Base-by-base conservation (phyloP, 306 rosid genomes). In the Fragaria ananassa region DNA sequence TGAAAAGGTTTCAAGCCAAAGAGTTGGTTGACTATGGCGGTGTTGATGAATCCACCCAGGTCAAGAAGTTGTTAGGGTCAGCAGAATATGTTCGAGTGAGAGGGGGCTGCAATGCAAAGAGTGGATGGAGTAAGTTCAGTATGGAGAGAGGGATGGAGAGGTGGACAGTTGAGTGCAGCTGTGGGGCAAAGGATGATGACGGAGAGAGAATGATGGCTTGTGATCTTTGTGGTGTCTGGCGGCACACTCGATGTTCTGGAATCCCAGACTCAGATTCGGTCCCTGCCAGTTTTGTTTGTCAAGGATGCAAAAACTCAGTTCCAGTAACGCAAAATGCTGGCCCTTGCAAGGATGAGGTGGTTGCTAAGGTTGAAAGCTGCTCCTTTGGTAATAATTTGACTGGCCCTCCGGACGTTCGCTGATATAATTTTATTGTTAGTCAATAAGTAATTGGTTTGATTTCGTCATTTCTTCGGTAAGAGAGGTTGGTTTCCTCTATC, bases 131-230 rank as follows among this genome's bases (percentile, higher is more conserved):
- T 73, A 89, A 88, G 88, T 95, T 83, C 76, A 84, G 88, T 77
- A 95, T 92, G 97, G 98, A 95, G 80, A 86, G 97, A 4, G 98
- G 98, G 61, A 74, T 88, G 25, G 98, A 95, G 86, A 83, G 96
- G 80, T 95, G 98, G 98, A 95, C 97, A 0, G 97, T 95, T 10
- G 97, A 95, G 60, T 95, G 98, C 83, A 82, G 78, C 78, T 95
- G 98, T 27, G 97, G 97, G 61, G 96, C 97, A 3, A 90, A 87
- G 83, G 97, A 95, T 62, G 98, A 95, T 54, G 98, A 95, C 60
- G 98, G 98, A 37, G 98, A 95, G 88, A 88, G 97, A 80, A 95
- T 95, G 98, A 50, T 92, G 86, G 97, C 97, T 15, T 95, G 98
- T 51, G 98, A 95, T 76, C 17, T 71, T 6, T 95, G 98, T 81